Percentiles rank a stretch among this genome's conserved stretches.
phyloP scores from a whole-genome alignment of 352 stramenopile genomes.

The Phytophthora pini region DNA sequence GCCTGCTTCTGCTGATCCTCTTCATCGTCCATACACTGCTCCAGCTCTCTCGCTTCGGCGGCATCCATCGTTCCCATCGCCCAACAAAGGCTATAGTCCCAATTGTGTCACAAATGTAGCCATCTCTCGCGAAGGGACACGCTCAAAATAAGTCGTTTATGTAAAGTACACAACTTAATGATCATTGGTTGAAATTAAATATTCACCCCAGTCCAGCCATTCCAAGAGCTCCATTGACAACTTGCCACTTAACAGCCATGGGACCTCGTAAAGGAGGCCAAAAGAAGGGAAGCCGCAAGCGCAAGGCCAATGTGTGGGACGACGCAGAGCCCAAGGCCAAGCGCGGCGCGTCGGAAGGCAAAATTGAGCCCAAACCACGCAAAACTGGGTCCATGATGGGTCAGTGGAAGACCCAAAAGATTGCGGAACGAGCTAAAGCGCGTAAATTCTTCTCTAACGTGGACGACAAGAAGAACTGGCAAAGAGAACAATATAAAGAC shows the following conservation, averaged over 20 bases:
- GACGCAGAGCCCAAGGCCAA: constrained; percentile 41
- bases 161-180: neutral
- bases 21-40: constrained; percentile 53
- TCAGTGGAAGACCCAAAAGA: constrained; percentile 79
- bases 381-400: constrained; percentile 66
- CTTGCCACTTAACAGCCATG: constrained; percentile 27
- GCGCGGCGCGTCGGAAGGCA: neutral
- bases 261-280: constrained; percentile 41
- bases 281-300: constrained; percentile 55
- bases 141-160: constrained; percentile 31
- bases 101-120: constrained; percentile 37
- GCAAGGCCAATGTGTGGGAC: constrained; percentile 62
- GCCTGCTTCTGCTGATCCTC: constrained; percentile 28
- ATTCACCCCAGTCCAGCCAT: constrained; percentile 36
- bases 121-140: constrained; percentile 24
- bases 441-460: constrained; percentile 51
- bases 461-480: constrained; percentile 56
- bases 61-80: constrained; percentile 30
- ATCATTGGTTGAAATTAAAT: constrained; percentile 22
- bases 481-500: constrained; percentile 47
- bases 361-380: constrained; percentile 28
- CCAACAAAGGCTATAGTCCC: neutral
- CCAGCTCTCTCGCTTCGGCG: constrained; percentile 46
- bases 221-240: constrained; percentile 2
- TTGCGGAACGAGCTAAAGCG: constrained; percentile 48